Conservation (phyloP, 148 eudicot species). For the Diospyros lotus region DNA sequence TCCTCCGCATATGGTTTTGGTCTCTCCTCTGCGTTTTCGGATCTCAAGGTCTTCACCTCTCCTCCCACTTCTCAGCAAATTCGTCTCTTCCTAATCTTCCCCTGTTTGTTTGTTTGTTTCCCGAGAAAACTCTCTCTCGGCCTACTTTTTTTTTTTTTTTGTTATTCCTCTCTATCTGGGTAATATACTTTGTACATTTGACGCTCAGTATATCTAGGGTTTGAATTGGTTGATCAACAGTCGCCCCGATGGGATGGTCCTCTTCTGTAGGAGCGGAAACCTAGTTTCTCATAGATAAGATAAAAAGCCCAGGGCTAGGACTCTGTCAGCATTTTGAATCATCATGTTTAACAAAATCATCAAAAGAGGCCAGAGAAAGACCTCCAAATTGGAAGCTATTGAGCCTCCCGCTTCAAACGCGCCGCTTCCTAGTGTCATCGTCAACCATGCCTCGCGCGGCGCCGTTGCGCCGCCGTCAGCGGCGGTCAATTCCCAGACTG, state of each 20-base stretch:
- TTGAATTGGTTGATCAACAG: slow-evolving; percentile 7
- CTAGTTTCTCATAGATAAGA: neutral
- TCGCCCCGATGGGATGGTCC: neutral
- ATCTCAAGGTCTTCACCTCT: slow-evolving; percentile 7
- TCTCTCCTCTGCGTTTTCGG: slow-evolving; percentile 23
- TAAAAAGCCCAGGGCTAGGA: neutral
- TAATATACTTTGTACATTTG: no score
- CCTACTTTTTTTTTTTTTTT: neutral
- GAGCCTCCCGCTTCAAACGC: slow-evolving; percentile 29
- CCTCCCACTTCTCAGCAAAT: neutral
- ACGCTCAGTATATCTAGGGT: neutral
- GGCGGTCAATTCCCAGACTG: slow-evolving; percentile 6
- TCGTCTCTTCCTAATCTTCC: neutral
- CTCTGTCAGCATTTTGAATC: neutral
- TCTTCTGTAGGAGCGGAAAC: neutral
- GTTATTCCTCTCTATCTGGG: neutral
- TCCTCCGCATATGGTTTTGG: slow-evolving; percentile 9
- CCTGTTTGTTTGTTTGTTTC: neutral
- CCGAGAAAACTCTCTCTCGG: neutral
- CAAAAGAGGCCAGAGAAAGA: slow-evolving; percentile 28
- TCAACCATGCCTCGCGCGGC: slow-evolving; percentile 37
- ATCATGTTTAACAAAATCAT: slow-evolving; percentile 32
- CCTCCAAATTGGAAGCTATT: slow-evolving; percentile 29
- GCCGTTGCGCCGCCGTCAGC: slow-evolving; percentile 8
- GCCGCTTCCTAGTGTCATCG: slow-evolving; percentile 25